Evolutionary conservation across 78 protist species (phyloP).

Genomic region (Emiliania huxleyi): DNA sequence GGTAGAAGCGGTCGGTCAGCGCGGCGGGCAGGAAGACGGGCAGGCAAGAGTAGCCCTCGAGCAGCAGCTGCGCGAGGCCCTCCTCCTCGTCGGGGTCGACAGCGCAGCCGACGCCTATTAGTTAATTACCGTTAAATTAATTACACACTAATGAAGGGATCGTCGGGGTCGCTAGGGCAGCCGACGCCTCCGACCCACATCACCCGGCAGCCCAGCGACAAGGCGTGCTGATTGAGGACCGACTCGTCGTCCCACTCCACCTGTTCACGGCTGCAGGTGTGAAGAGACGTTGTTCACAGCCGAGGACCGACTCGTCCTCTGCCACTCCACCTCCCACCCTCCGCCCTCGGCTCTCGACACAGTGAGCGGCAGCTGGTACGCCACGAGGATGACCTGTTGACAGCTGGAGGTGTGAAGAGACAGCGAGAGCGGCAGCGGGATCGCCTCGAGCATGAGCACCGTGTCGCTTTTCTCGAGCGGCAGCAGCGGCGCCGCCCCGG

Average conservation of each 20-base stretch:
- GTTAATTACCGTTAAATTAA: too few species aligned
- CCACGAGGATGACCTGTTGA: not conserved
- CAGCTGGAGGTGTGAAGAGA: too few species aligned
- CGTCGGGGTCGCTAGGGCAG: not conserved
- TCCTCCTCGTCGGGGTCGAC: not conserved
- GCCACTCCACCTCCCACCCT: not conserved
- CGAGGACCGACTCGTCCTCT: too few species aligned
- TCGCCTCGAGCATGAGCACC: too few species aligned
- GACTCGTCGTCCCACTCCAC: constrained; percentile 7
- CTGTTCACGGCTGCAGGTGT: too few species aligned
- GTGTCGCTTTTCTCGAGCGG: not conserved
- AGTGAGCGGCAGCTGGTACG: not conserved
- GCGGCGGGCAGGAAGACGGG: not conserved
- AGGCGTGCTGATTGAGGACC: not conserved
- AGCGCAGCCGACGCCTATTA: too few species aligned
- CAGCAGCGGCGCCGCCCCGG: not conserved
- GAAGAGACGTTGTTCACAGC: too few species aligned
- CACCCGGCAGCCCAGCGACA: not conserved
- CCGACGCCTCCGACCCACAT: not conserved
- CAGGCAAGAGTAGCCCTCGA: not conserved
- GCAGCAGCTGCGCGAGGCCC: not conserved
- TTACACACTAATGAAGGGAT: too few species aligned
- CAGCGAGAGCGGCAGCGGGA: too few species aligned
- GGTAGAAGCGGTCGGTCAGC: not conserved
- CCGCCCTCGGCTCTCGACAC: not conserved